A percentile compares a stretch with the other conserved stretches of the same genome.
phyloP scores from a whole-genome alignment of 2,329 filamentous ascomycete species.

The Pseudogymnoascus sp. region DNA sequence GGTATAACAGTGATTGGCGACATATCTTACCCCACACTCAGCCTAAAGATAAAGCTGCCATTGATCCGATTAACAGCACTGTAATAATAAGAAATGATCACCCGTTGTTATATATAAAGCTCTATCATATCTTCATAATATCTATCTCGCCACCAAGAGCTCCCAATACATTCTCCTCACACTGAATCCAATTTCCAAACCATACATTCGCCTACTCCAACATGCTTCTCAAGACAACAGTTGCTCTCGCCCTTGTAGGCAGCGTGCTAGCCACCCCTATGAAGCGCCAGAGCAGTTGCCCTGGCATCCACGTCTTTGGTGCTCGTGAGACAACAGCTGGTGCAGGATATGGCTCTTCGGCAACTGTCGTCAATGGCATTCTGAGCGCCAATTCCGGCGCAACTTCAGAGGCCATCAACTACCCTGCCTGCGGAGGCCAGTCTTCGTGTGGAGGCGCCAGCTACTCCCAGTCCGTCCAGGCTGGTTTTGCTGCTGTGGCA shows the following conservation, averaged over 20 bases:
- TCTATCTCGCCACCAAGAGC: not conserved
- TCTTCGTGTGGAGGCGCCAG: conserved; percentile 20
- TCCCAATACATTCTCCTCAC: not conserved
- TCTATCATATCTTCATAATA: not conserved
- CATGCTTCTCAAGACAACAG: not conserved
- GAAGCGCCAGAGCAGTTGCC: conserved; percentile 23
- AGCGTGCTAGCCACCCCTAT: not conserved
- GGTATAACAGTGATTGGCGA: not conserved
- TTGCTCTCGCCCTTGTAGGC: not conserved
- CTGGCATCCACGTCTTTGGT: conserved; percentile 37
- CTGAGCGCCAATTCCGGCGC: conserved; percentile 24
- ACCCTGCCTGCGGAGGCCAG: conserved; percentile 37
- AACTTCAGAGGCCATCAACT: conserved; percentile 26
- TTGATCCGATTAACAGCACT: not conserved
- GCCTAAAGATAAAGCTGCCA: not conserved
- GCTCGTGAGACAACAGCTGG: conserved; percentile 36
- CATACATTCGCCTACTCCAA: not conserved
- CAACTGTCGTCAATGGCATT: conserved; percentile 24
- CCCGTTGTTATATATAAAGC: not conserved
- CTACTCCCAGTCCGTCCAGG: conserved; percentile 38
- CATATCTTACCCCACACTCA: conserved; percentile 1
- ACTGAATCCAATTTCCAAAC: not conserved
- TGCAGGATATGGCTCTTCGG: not conserved
- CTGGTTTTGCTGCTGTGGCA: conserved; percentile 49
- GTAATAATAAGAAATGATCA: not conserved